Base-by-base conservation (phyloP, 768 basidiomycete genomes). In the Tricholoma terreum region DNA sequence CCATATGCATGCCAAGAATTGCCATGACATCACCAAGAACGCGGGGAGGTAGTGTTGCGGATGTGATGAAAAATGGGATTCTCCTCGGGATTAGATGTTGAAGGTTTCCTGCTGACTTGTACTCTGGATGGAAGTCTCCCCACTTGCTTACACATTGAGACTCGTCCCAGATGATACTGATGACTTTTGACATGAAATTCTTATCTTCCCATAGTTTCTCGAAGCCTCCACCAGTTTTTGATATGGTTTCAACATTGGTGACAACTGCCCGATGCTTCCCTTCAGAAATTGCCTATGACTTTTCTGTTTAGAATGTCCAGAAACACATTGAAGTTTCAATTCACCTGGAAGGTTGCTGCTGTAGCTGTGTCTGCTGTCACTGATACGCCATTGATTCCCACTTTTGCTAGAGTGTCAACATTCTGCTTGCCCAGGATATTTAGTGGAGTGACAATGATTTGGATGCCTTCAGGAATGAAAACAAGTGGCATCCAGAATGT, bases 111-210 rank as follows among this genome's bases (percentile, higher is more conserved):
- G 62, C 69, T 0, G 63, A 66, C 4, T 74, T 36, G 54, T 77
- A 80, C 19, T 74, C 70, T 2, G 61, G 63, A 0, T 72, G 61
- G 58, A 80, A 79, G 5, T 43, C 50, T 0, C 68, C 69, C 77
- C 77, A 77, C 40, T 69, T 63, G 15, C 65, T 73, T n/a, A 75
- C 65, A 53, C 75, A 76, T 45, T 79, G 77, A 0, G 62, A 75
- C 58, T 79, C 75, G 53, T 79, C 76, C 31, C 74, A 65, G 5
- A 69, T 63, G 9, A 75, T 53, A 58, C 64, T 63, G 14, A 75
- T 24, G 24, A 51, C 35, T 11, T 33, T 19, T 51, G 30, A 33
- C 50, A 56, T 5, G 73, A 50, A 5, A 54, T 45, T 3, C 57
- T 45, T 30, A 15, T 51, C 11, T 33, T 30, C 10, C 50, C 50